Evolutionary conservation across 2,329 filamentous ascomycete species (phyloP), one percentile per base, ranked within the genome.

Genomic region (Sporothrix globosa): DNA sequence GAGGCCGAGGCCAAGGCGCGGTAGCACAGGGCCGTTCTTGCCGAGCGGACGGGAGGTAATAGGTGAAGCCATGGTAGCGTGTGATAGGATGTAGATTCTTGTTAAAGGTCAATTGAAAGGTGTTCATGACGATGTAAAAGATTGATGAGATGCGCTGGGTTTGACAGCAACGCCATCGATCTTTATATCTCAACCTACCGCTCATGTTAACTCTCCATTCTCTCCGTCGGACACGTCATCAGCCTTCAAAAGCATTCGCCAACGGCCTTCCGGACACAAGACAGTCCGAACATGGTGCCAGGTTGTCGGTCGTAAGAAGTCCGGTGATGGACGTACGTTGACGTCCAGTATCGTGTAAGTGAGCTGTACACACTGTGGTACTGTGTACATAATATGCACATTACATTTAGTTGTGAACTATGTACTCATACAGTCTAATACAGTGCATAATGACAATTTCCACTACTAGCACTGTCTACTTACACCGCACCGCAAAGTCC

Each of bases 1-100:
- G n/a, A 80, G 76, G 65, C 84, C 84, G 52, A 83, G 80, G 27
- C 83, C 84, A 6, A 85, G 56, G 27, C 48, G 46, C 2, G 65
- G 65, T 19, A 67, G 27, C 9, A 67, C 27, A 10, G 65, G 65
- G 50, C 65, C 65, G 34, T 67, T 67, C 65, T 67, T 67, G 65
- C 65, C 65, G 1, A 67, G 65, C 4, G 48, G 65, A 19, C 65
- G 65, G n/a, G 65, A 67, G 10, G 4, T 2, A 5, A 54, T 67
- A 21, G 48, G 11, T 6, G 30, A n/a, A 27, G 44, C 14, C 48
- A 54, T 52, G 19, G 48, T 10, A 13, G 56, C 7, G 13, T 34
- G 6, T 17, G 17, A 34, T 13, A 11, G 19, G 30, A 24, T 56
- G 14, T 19, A 30, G 53, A 34, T 13, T 11, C 41, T 17, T 17